Evolutionary conservation across 2,329 filamentous ascomycete species (phyloP).

Genomic region (Aspergillus aculeatus): DNA sequence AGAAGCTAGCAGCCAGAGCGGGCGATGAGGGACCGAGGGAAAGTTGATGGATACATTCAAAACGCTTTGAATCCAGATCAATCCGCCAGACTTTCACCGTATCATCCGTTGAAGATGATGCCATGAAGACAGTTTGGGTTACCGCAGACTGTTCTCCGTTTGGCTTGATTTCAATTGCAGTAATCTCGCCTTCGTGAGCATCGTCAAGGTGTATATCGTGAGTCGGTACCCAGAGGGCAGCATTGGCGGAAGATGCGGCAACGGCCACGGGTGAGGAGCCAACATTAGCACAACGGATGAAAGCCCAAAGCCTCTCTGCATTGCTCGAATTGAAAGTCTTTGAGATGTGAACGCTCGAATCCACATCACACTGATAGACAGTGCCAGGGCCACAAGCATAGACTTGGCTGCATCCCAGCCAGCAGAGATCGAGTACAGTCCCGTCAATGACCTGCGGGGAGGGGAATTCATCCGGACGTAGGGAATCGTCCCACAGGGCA

Average conservation of each 20-base stretch:
- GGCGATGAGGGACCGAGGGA: conserved; percentile 37
- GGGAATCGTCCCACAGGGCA: conserved; percentile 44
- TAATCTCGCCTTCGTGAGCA: conserved; percentile 45
- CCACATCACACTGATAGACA: conserved; percentile 42
- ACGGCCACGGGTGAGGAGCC: conserved; percentile 36
- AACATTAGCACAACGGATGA: conserved; percentile 37
- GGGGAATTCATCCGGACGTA: conserved; percentile 38
- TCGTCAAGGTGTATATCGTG: conserved; percentile 40
- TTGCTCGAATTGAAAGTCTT: conserved; percentile 34
- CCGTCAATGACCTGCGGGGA: conserved; percentile 37
- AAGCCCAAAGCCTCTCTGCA: conserved; percentile 41
- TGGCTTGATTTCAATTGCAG: conserved; percentile 42
- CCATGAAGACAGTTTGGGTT: conserved; percentile 36
- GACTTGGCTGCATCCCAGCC: conserved; percentile 38
- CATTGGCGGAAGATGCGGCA: conserved; percentile 39
- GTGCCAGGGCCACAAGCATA: conserved; percentile 42
- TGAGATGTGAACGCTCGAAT: conserved; percentile 37
- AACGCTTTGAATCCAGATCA: conserved; percentile 37
- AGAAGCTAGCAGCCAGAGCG: conserved; percentile 45
- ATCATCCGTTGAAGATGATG: conserved; percentile 47
- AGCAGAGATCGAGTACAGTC: conserved; percentile 44
- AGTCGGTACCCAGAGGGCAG: conserved; percentile 47
- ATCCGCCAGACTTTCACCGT: conserved; percentile 48
- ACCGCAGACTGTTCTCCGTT: conserved; percentile 22
- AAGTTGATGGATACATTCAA: conserved; percentile 39